phyloP scores from a whole-genome alignment of 2,329 filamentous ascomycete species.

The Clarireedia monteithiana region DNA sequence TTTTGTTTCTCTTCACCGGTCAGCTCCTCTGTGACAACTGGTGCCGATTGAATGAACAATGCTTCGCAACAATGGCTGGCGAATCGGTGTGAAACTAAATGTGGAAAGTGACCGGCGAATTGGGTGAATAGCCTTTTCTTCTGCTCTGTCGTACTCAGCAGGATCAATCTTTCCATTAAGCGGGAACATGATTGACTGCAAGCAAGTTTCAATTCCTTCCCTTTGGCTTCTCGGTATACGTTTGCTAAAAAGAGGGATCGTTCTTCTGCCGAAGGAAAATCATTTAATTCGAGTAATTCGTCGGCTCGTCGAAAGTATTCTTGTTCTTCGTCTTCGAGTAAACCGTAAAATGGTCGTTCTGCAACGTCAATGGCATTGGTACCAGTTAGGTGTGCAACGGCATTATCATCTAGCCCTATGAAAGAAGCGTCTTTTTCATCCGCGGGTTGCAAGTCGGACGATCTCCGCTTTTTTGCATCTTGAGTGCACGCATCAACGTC shows the following conservation, averaged over 20 bases:
- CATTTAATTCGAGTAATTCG: slow-evolving; percentile 81
- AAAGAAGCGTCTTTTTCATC: slow-evolving; percentile 9
- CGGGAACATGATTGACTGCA: slow-evolving; percentile 94
- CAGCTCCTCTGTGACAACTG: slow-evolving; percentile 68
- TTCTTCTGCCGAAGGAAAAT: slow-evolving; percentile 72
- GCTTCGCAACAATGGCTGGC: slow-evolving; percentile 96
- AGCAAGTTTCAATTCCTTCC: slow-evolving; percentile 92
- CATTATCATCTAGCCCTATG: slow-evolving; percentile 13
- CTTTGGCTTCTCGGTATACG: slow-evolving; percentile 77
- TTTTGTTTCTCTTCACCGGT: slow-evolving; percentile 38
- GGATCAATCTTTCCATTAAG: slow-evolving; percentile 83
- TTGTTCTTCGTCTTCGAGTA: slow-evolving; percentile 87
- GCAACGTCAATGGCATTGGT: slow-evolving; percentile 16
- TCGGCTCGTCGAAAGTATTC: slow-evolving; percentile 91
- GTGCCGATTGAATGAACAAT: slow-evolving; percentile 76
- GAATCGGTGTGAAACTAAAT: slow-evolving; percentile 89
- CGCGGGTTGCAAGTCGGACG: not conserved
- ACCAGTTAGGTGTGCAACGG: slow-evolving; percentile 4
- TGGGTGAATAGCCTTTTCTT: slow-evolving; percentile 81
- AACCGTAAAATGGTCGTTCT: slow-evolving; percentile 65
- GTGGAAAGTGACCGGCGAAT: slow-evolving; percentile 79
- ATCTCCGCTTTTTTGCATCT: slow-evolving; percentile 30
- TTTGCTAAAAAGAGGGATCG: slow-evolving; percentile 65
- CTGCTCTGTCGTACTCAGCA: slow-evolving; percentile 69
- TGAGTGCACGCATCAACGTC: slow-evolving; percentile 31